These are phyloP conservation scores for Cucurbita argyrosperma DNA, from an alignment of 306 rosid species.

Conservation along the genomic window DNA sequence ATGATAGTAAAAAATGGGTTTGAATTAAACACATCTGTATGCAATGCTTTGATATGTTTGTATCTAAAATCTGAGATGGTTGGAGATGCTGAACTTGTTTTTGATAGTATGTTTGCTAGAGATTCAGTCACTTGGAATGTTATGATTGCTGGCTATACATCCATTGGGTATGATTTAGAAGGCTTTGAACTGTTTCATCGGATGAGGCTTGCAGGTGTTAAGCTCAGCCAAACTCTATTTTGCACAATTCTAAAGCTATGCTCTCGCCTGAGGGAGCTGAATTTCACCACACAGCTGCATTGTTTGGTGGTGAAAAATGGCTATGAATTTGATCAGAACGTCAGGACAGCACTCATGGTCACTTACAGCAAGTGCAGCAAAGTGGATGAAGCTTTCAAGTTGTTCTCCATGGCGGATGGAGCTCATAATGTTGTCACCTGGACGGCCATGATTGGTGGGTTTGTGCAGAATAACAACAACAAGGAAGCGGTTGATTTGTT, in stretches of 20 bases:
- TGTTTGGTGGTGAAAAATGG: constrained; percentile 49
- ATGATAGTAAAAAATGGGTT: constrained; percentile 53
- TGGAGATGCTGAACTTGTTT: constrained; percentile 43
- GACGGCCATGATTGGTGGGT: constrained; percentile 83
- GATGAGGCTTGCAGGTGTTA: constrained; percentile 45
- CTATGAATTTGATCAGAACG: constrained; percentile 25
- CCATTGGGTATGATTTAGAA: constrained; percentile 37
- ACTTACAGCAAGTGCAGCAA: constrained; percentile 51
- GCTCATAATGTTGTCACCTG: constrained; percentile 59
- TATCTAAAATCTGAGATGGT: constrained; percentile 51
- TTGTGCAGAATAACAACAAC: constrained; percentile 44
- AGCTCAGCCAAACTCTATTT: constrained; percentile 39
- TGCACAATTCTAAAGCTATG: constrained; percentile 47
- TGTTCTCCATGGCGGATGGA: constrained; percentile 30
- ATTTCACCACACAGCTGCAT: constrained; percentile 43
- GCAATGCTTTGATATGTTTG: constrained; percentile 57
- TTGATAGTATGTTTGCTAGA: constrained; percentile 35
- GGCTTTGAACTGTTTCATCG: constrained; percentile 41
- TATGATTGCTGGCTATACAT: constrained; percentile 53
- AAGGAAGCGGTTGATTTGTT: constrained; percentile 48
- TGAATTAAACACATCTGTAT: constrained; percentile 24
- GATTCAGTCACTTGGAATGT: constrained; percentile 68
- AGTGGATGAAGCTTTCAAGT: constrained; percentile 43
- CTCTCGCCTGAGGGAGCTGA: constrained; percentile 34
- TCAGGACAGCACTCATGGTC: constrained; percentile 54